Evolutionary conservation across 2,329 filamentous ascomycete genomes (phyloP), one percentile per base, ranked within the genome.

Genomic region (Colletotrichum sp.): DNA sequence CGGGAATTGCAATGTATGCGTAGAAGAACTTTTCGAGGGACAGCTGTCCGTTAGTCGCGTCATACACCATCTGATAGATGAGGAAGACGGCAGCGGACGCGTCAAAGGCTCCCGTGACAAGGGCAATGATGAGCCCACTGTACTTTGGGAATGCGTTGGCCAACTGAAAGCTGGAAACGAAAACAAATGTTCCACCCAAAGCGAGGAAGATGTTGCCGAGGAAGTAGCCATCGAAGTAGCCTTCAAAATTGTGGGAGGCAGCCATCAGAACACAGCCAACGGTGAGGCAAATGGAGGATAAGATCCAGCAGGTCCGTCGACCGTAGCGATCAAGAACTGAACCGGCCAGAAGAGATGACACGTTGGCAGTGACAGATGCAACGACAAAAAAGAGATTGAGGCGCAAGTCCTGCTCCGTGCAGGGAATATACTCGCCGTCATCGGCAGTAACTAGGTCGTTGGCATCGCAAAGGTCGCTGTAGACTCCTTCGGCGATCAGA

Each of bases 381-480:
- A 95, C 90, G 12, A 95, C 97, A 87, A 98, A 98, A 94, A 98
- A 97, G 78, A 98, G 87, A 83, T 98, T 98, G 70, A 98, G 89
- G 72, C 88, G 89, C 64, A 92, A 90, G 9, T 77, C 75, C 43
- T 77, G 75, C 80, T 91, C 90, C 76, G 87, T 84, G 81, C 84
- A 90, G 24, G 83, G 72, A 5, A 71, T 85, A 43, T 87, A 78
- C 6, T 80, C 79, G 48, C 30, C 80, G 75, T 8, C 79, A 64
- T 13, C 72, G 43, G 15, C 64, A 55, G 6, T 66, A 15, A n/a
- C 15, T 9, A 79, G 76, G 24, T 78, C 80, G 9, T 76, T 32
- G 36, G 81, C 81, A 64, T 82, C 76, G 80, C 95, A 97, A 36
- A 88, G 83, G 60, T 94, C 88, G 60, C 88, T 87, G 83, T 96